Evolutionary conservation across 495 filamentous ascomycete species (phyloP), one percentile per base, ranked within the genome.

Genomic region (Hypoxylon crocopeplum): DNA sequence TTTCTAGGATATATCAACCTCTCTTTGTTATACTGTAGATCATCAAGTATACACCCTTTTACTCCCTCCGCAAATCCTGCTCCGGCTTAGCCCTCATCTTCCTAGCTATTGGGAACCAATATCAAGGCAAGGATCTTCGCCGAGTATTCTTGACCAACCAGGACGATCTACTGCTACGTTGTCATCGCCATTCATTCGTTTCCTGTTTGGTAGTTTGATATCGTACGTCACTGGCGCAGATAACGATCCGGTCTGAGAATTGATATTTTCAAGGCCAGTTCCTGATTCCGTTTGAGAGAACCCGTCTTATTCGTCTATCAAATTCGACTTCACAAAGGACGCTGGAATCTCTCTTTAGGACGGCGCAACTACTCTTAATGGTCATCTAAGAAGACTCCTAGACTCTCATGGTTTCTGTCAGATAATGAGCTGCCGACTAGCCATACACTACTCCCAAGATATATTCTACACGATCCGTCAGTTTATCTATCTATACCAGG

Each of bases 1-100:
- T 27, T 29, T 63, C 42, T 53, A 63, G 47, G 51, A 63, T 57
- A 58, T 29, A 48, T 39, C 20, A 42, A 36, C 41, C 47, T 42
- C 22, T 27, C 7, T 34, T 3, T 34, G 8, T 12, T 7, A 16
- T 48, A 42, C 19, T 33, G 29, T 25, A 38, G 1, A 36, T 33
- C 25, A 52, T 32, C 21, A 29, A 33, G 16, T 16, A 49, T 40
- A 50, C n/a, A 62, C 37, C 44, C 48, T 15, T 21, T 33, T 29
- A 11, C 40, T 21, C 21, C 33, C 59, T 46, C 20, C 37, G 48
- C 54, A 36, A 39, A 44, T 46, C 32, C 44, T 40, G 36, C 53
- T 38, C 54, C 30, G 53, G 42, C 44, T 58, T 52, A 29, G 12
- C 10, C 37, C 42, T 40, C 3, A 12, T 46, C n/a, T n/a, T 57